These are phyloP conservation scores for Boletus calvinii DNA, from an alignment of 1,284 basidiomycete genomes.

Conservation along the genomic window DNA sequence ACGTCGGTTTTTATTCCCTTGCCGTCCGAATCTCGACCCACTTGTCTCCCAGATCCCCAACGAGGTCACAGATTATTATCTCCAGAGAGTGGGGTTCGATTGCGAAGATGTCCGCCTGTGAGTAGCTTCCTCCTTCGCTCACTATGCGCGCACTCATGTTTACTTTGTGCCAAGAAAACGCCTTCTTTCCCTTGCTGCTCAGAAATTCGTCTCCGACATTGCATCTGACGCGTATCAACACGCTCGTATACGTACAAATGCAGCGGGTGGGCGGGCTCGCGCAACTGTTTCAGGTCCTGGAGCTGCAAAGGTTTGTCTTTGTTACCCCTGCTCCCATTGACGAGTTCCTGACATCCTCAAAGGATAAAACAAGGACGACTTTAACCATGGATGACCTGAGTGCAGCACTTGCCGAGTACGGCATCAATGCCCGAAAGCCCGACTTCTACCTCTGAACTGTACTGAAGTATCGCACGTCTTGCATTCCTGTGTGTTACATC, in stretches of 20 bases:
- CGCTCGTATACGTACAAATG: slow-evolving; percentile 89
- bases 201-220: slow-evolving; percentile 98
- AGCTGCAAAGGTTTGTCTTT: slow-evolving; percentile 56
- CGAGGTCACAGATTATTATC: slow-evolving; percentile 97
- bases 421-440: slow-evolving; percentile 90
- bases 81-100: slow-evolving; percentile 95
- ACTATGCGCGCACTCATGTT: slow-evolving; percentile 1
- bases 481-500: slow-evolving; percentile 1
- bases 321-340: neutral
- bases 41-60: slow-evolving; percentile 82
- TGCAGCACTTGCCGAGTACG: slow-evolving; percentile 91
- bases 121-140: slow-evolving; percentile 26
- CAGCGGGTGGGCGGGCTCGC: slow-evolving; percentile 65
- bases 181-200: slow-evolving; percentile 91
- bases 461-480: neutral
- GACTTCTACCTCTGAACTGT: slow-evolving; percentile 75
- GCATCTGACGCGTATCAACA: slow-evolving; percentile 97
- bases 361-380: slow-evolving; percentile 95
- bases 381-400: slow-evolving; percentile 97
- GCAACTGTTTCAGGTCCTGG: slow-evolving; percentile 53
- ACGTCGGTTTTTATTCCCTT: slow-evolving; percentile 28
- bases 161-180: slow-evolving; percentile 66
- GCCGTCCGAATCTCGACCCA: neutral
- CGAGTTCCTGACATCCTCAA: slow-evolving; percentile 1
- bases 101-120: slow-evolving; percentile 91